phyloP scores from a whole-genome alignment of 2,329 filamentous ascomycete species.

The Alternaria sp. region DNA sequence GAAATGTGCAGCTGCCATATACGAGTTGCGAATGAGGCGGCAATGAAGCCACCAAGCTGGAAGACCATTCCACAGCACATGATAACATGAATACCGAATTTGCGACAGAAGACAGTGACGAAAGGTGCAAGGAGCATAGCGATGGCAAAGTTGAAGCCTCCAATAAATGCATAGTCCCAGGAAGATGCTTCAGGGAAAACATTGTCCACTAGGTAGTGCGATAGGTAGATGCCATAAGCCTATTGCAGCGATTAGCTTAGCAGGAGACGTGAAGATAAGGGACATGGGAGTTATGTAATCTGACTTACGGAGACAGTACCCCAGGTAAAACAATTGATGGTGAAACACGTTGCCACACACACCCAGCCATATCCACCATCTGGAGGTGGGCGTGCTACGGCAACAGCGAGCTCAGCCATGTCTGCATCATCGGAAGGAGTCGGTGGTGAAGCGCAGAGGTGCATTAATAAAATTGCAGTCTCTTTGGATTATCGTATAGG shows the following conservation, averaged over 20 bases:
- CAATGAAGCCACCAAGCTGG: constrained; percentile 48
- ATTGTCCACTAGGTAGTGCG: constrained; percentile 51
- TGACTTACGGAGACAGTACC: constrained; percentile 27
- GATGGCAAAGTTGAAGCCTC: constrained; percentile 50
- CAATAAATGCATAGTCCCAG: constrained; percentile 54
- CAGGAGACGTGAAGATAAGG: background rate
- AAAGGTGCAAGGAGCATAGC: constrained; percentile 49
- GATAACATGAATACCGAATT: constrained; percentile 33
- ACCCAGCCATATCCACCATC: constrained; percentile 31
- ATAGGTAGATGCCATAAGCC: constrained; percentile 56
- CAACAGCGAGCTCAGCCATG: background rate
- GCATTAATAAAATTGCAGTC: background rate
- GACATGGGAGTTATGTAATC: no score
- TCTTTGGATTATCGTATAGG: background rate
- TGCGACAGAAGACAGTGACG: constrained; percentile 40
- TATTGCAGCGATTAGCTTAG: background rate
- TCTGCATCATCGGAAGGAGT: background rate
- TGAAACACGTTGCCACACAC: constrained; percentile 25
- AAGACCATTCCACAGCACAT: constrained; percentile 48
- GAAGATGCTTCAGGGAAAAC: constrained; percentile 47
- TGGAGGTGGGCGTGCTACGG: constrained; percentile 11
- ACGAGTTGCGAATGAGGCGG: constrained; percentile 49
- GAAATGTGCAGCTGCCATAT: constrained; percentile 55
- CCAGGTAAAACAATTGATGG: constrained; percentile 21
- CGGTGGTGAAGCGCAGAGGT: background rate